A percentile compares a stretch with the other conserved stretches of the same genome.
phyloP scores from a whole-genome alignment of 257 asterid genomes.

The Cruciata laevipes region DNA sequence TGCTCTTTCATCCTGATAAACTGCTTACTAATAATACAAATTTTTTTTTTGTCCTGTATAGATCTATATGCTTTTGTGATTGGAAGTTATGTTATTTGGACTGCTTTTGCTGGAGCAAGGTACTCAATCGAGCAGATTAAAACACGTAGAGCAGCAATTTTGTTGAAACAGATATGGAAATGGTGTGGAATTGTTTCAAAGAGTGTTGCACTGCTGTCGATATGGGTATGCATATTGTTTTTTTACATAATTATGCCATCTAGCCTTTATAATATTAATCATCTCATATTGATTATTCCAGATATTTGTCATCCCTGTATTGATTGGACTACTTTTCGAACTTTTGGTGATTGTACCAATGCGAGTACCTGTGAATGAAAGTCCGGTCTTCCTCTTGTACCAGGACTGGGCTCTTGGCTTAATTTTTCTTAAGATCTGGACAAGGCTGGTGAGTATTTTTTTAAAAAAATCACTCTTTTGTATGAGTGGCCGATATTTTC shows the following conservation, averaged over 20 bases:
- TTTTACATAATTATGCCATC: not conserved
- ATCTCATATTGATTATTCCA: slow-evolving; percentile 25
- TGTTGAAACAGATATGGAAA: slow-evolving; percentile 71
- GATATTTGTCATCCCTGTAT: slow-evolving; percentile 83
- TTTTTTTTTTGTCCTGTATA: slow-evolving; percentile 17
- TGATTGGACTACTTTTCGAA: slow-evolving; percentile 91
- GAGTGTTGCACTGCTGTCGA: slow-evolving; percentile 70
- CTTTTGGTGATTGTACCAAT: slow-evolving; percentile 94
- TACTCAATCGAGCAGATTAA: slow-evolving; percentile 68
- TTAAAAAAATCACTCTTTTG: not conserved
- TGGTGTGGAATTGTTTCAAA: slow-evolving; percentile 87
- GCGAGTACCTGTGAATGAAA: slow-evolving; percentile 96
- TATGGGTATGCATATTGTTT: slow-evolving; percentile 57
- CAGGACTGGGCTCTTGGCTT: slow-evolving; percentile 99
- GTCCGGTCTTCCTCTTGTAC: slow-evolving; percentile 91
- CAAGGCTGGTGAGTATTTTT: slow-evolving; percentile 74
- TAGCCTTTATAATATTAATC: slow-evolving; percentile 11
- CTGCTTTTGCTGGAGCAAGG: slow-evolving; percentile 82
- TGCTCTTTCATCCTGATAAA: not conserved
- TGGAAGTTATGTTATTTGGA: slow-evolving; percentile 97
- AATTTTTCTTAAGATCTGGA: slow-evolving; percentile 94
- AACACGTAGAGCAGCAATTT: slow-evolving; percentile 54
- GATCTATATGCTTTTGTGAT: slow-evolving; percentile 88
- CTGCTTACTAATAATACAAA: not conserved
- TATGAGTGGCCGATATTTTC: not conserved